Base-by-base conservation (phyloP, 768 basidiomycete species). In the Pulveroboletus frians region DNA sequence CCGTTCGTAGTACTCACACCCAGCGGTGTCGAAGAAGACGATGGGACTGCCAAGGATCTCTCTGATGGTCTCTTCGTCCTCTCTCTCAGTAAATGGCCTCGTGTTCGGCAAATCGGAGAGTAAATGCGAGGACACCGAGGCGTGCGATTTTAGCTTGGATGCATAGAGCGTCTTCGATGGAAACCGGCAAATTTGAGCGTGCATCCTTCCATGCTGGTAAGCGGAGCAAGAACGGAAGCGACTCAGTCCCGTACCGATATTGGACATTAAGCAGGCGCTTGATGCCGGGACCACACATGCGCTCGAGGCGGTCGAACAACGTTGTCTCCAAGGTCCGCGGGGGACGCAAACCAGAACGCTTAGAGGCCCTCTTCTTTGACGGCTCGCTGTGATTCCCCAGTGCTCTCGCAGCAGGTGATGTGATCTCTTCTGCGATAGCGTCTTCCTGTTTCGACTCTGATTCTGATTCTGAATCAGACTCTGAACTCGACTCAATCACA, bases 21-120 rank as follows among this genome's bases (percentile, higher is more conserved):
- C 92, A 4, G 89, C 81, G 0, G 93, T 99, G 63, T 99, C 96
- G 57, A 90, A 91, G 65, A 98, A 99, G 2, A 94, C 81, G 2
- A 97, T 79, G 1, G 92, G 89, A 0, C 78, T 87, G 3, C 73
- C 78, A 6, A 97, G 70, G 4, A 80, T 66, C 47, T 95, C 95
- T 52, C 78, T 81, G 39, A 77, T 72, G 32, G 88, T 83, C 14
- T 86, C 90, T 35, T 85, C 84, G 1, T 73, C 73, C 21, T 67
- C 70, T 21, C 51, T 52, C n/a, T 57, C 46, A 15, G 41, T 41
- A 36, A 63, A 66, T 3, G 74, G 68, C 9, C 67, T 64, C 14
- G 76, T 70, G 30, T 78, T 78, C 0, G 85, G 76, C 4, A 93
- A 69, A 58, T 88, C 88, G 26, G 72, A 68, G n/a, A 97, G 73